Base-by-base conservation (phyloP, 2,329 filamentous ascomycete genomes). In the Colletotrichum sp. region DNA sequence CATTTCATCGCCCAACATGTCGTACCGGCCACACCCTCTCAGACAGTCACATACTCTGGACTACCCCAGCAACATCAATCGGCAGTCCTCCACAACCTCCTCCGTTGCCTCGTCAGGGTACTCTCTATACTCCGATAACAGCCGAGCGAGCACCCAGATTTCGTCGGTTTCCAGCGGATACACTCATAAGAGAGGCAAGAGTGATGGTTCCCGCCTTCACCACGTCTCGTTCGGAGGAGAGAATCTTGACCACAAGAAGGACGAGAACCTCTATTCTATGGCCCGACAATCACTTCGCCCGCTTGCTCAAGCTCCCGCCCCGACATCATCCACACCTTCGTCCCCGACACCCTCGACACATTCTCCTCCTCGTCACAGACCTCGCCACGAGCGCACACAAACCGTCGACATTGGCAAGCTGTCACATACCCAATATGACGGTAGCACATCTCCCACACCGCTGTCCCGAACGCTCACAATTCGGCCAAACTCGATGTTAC, bases 201-300 rank as follows among this genome's bases (percentile, higher is more conserved):
- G 94, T 85, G 94, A 97, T 87, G 90, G 90, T 73, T 89, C 89
- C 75, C 88, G 88, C 59, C 89, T 92, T 81, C 22, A 78, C 79
- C 48, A 81, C 77, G 76, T 76, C 13, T 79, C 81, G 32, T 83
- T 87, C 82, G 83, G 87, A 68, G 68, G 68, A 67, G 76, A 75
- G 61, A 76, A 70, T 52, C 57, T 71, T 25, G 63, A 76, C 48
- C 79, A 85, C 69, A 84, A 86, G 79, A 85, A 84, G 74, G 83
- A 85, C 77, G 91, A 92, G 39, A 76, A 91, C 79, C 88, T 93
- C 77, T 96, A 95, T 82, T 92, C 91, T 79, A 93, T 90, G 79
- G 90, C 94, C 76, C 93, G 95, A 69, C 94, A 94, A 81, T 96
- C 95, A 27, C 87, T 98, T 76, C 92, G 95, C 65, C 94, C 94